Base-by-base conservation (phyloP, 164 flowering plant genomes). In the Saururus chinensis region DNA sequence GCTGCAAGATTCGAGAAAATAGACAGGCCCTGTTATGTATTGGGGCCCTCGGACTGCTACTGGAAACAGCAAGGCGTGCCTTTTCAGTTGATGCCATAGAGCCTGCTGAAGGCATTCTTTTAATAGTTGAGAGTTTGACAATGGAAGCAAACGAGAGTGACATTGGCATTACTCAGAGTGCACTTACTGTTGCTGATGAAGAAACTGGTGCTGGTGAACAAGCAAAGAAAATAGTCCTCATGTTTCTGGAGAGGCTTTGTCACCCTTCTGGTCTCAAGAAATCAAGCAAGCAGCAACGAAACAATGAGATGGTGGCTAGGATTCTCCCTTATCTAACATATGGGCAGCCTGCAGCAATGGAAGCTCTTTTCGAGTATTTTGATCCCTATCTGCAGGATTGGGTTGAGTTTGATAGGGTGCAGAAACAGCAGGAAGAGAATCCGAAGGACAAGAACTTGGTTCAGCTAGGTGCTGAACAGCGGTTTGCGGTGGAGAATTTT, bases 271-370 rank as follows among this genome's bases (percentile, higher is more conserved):
- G 84, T 59, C 79, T 84, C 56, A 90, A 88, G 71, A 93, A 93
- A 70, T 88, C 97, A 57, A 85, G 75, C 77, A 93, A 93, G 69
- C 99, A 93, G 77, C 99, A 89, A 75, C 80, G 96, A 74, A 91
- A 89, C 80, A 91, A 95, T 62, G 99, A 91, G 76, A 95, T 95
- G 99, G 99, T 95, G 73, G 96, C 97, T 11, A 83, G 99, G 77
- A 95, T 95, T 68, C 76, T 95, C 74, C 99, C 99, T 7, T 95
- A 87, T 66, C 76, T 95, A 77, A 95, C 99, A 21, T 95, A 91
- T 69, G 99, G 97, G 65, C 93, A 95, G 69, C 93, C 89, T 57
- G 89, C 93, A 4, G 99, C 99, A 45, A 91, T 95, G 99, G 96
- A 89, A 71, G 97, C 95, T 52, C 96, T 95, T 1, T 66, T 95